A percentile compares a stretch with the other conserved stretches of the same genome.
Conservation (phyloP, 306 rosid species). For the barrel medic (Medicago truncatula) region MtrunA17r5.0-ANR NC_053046.1:10067501-10068000, state of each 20-base stretch:
- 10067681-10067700: neutral
- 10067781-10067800: too few species aligned
- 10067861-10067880: too few species aligned
- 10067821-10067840: too few species aligned
- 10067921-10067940: neutral
- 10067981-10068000: neutral
- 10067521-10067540: constrained; percentile 82
- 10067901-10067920: neutral
- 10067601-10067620: constrained; percentile 84
- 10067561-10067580: constrained; percentile 94
- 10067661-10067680: constrained; percentile 44
- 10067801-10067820: too few species aligned
- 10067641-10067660: constrained; percentile 94
- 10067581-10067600: constrained; percentile 93
- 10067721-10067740: neutral
- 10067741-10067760: neutral
- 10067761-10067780: too few species aligned
- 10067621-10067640: constrained; percentile 85
- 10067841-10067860: too few species aligned
- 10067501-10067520: constrained; percentile 95
- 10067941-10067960: neutral
- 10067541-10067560: constrained; percentile 96
- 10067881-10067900: too few species aligned
- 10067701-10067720: neutral
- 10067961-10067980: neutral